These are phyloP conservation scores for Brassica incana DNA, from an alignment of 345 rosid species.

Conservation along the genomic window DNA sequence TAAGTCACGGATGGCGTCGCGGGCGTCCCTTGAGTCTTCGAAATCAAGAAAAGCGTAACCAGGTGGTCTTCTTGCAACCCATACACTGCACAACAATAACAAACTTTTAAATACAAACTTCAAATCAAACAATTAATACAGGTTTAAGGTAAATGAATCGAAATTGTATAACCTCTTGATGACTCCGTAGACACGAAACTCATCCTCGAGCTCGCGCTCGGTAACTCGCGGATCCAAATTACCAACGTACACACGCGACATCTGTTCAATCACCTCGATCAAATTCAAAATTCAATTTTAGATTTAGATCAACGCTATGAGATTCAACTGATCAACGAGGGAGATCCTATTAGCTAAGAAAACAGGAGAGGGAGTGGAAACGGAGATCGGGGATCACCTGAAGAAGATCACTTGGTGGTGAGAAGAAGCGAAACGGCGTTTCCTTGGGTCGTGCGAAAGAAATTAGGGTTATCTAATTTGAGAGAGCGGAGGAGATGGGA, in stretches of 20 bases:
- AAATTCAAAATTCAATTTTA: neutral
- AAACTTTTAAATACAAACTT: neutral
- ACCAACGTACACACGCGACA: constrained; percentile 85
- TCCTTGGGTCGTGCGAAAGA: no score
- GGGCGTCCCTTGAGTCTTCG: constrained; percentile 77
- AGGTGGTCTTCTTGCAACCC: constrained; percentile 94
- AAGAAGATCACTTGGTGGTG: no score
- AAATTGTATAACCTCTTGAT: constrained; percentile 52
- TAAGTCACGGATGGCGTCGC: constrained; percentile 77
- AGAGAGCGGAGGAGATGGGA: no score
- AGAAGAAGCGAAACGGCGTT: no score
- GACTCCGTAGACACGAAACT: constrained; percentile 65
- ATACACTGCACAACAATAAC: constrained; percentile 50
- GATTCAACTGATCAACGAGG: no score
- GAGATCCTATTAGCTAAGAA: no score
- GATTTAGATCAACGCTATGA: no score
- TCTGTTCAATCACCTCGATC: constrained; percentile 32
- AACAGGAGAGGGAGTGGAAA: no score
- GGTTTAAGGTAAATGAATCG: neutral
- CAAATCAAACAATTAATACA: neutral
- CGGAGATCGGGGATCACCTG: no score
- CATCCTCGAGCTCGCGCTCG: constrained; percentile 79
- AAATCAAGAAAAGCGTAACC: constrained; percentile 89
- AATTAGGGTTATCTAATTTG: no score
- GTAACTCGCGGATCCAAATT: constrained; percentile 75